Conservation (phyloP, 1,284 basidiomycete species). For the Irpex sp. region DNA sequence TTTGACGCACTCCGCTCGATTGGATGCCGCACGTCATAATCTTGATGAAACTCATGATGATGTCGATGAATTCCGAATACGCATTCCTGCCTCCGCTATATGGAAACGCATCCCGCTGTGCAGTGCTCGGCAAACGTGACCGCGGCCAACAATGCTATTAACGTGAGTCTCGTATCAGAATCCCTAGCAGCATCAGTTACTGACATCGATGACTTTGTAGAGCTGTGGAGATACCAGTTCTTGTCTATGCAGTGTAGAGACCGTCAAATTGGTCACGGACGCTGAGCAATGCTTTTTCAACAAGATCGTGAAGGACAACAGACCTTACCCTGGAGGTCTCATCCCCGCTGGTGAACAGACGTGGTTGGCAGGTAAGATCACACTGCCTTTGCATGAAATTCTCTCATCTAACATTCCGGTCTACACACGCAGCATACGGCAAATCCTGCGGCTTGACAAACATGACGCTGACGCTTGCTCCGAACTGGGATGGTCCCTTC, state of each 20-base stretch:
- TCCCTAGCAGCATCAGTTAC: not conserved
- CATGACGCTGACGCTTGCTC: slow-evolving; percentile 35
- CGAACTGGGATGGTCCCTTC: slow-evolving; percentile 55
- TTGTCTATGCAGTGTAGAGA: slow-evolving; percentile 13
- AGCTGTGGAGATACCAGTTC: slow-evolving; percentile 30
- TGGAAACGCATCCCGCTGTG: not conserved
- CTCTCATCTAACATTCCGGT: not conserved
- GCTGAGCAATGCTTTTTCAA: slow-evolving; percentile 66
- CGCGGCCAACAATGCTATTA: not conserved
- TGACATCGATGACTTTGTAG: not conserved
- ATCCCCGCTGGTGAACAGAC: slow-evolving; percentile 48
- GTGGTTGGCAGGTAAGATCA: slow-evolving; percentile 42
- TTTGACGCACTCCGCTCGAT: not conserved
- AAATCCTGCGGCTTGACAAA: not conserved
- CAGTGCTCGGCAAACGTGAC: not conserved
- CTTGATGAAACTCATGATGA: not conserved
- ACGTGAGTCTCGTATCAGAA: not conserved
- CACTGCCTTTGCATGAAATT: not conserved
- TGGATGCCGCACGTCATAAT: not conserved
- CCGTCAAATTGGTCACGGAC: slow-evolving; percentile 33
- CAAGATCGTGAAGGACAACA: slow-evolving; percentile 44
- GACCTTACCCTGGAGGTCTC: slow-evolving; percentile 35
- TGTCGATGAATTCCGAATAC: not conserved
- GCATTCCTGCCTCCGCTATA: not conserved
- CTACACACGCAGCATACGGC: not conserved